Percentiles rank a stretch among this genome's conserved stretches.
Conservation (phyloP, 129 eudicot species). For the Apium graveolens region DNA sequence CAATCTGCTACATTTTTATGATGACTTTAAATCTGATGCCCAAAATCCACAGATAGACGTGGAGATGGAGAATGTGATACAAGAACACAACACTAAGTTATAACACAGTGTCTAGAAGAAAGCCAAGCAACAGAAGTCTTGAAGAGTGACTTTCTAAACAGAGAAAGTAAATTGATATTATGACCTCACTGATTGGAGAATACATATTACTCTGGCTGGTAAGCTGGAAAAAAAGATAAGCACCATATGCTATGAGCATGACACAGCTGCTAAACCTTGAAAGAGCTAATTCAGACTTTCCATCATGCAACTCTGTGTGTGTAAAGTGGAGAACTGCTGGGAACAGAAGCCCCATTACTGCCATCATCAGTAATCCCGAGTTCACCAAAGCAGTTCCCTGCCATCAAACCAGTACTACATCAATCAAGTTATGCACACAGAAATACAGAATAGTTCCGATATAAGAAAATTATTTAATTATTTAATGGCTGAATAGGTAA, state of each 20-base stretch:
- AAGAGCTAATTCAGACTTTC: conserved; percentile 62
- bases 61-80: background rate
- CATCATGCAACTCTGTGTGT: conserved; percentile 60
- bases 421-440: background rate
- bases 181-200: conserved; percentile 22
- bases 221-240: conserved; percentile 66
- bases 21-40: background rate
- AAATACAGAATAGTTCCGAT: background rate
- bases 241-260: conserved; percentile 74
- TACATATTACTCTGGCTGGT: conserved; percentile 42
- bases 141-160: background rate
- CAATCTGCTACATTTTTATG: background rate
- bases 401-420: conserved; percentile 4
- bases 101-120: background rate
- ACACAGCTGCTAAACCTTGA: conserved; percentile 88
- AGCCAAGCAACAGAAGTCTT: background rate
- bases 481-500: background rate
- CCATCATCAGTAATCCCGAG: conserved; percentile 79
- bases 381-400: conserved; percentile 66
- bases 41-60: background rate
- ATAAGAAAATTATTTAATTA: background rate
- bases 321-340: conserved; percentile 77
- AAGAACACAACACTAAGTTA: background rate
- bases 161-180: background rate
- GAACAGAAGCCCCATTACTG: conserved; percentile 69